Evolutionary conservation across 1,284 basidiomycete species (phyloP).

Genomic region (Malassezia japonica): DNA sequence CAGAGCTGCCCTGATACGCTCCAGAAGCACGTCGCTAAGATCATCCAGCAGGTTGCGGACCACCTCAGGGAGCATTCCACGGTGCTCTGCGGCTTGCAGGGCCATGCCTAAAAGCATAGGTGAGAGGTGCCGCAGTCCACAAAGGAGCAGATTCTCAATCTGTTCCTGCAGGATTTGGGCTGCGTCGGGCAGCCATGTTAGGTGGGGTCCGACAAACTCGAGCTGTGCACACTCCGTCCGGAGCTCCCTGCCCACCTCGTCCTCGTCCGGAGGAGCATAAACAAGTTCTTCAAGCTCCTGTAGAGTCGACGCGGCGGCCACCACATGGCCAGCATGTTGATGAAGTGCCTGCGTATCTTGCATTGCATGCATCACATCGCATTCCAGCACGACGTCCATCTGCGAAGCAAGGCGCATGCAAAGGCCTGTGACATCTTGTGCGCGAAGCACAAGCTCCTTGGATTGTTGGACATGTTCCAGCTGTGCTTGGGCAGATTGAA

Average conservation of each 20-base stretch:
- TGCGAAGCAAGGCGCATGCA: neutral
- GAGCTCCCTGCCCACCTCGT: neutral
- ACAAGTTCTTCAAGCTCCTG: neutral
- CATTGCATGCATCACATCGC: neutral
- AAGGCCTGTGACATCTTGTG: neutral
- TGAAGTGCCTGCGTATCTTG: slow-evolving; percentile 1
- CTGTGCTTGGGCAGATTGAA: neutral
- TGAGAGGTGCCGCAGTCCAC: slow-evolving; percentile 9
- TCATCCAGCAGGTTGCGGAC: slow-evolving; percentile 4
- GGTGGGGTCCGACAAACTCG: neutral
- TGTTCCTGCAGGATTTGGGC: neutral
- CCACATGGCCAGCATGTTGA: slow-evolving; percentile 2
- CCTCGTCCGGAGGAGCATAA: neutral
- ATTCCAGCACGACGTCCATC: slow-evolving; percentile 5
- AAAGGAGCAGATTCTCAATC: slow-evolving; percentile 8
- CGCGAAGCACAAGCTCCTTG: neutral
- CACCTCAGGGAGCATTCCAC: neutral
- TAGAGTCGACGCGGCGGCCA: neutral
- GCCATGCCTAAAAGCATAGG: slow-evolving; percentile 1
- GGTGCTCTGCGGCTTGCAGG: slow-evolving; percentile 8
- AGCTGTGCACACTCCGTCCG: neutral
- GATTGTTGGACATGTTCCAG: neutral
- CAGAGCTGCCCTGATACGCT: neutral
- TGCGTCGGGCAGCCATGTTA: neutral
- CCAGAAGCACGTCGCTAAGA: slow-evolving; percentile 6